These are phyloP conservation scores for Kuraishia capsulata DNA, from an alignment of 805 yeast genomes.

Conservation along the genomic window DNA sequence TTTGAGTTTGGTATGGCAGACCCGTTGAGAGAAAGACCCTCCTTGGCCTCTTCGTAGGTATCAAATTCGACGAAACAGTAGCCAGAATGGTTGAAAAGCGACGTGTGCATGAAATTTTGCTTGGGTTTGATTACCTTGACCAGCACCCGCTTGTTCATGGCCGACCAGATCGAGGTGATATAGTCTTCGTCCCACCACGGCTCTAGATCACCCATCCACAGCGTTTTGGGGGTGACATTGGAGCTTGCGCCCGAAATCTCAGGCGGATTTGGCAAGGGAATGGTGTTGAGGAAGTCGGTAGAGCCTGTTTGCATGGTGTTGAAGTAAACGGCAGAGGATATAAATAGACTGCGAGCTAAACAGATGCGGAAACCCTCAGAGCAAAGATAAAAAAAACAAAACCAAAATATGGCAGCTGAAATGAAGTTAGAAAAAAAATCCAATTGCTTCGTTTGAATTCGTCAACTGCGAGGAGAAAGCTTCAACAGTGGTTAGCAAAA, in stretches of 20 bases:
- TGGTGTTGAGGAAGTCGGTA: conserved; percentile 8
- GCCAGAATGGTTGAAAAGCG: conserved; percentile 33
- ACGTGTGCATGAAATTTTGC: conserved; percentile 20
- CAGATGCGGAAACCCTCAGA: conserved; percentile 1
- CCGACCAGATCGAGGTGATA: conserved; percentile 50
- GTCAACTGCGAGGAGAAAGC: too few relatives aligned
- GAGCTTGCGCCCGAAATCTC: conserved; percentile 30
- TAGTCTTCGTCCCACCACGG: conserved; percentile 68
- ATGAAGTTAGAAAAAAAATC: too few relatives aligned
- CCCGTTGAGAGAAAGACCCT: conserved; percentile 60
- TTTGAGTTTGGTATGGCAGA: conserved; percentile 47
- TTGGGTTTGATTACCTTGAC: conserved; percentile 57
- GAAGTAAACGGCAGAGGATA: conserved; percentile 3
- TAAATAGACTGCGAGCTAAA: too few relatives aligned
- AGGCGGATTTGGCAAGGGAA: conserved; percentile 44
- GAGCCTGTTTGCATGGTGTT: conserved; percentile 1
- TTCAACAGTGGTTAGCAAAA: too few relatives aligned
- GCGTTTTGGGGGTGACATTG: conserved; percentile 51
- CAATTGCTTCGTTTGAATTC: too few relatives aligned
- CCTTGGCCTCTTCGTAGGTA: conserved; percentile 57
- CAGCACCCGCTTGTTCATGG: conserved; percentile 43
- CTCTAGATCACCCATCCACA: conserved; percentile 87
- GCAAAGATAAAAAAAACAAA: too few relatives aligned
- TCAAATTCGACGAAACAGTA: conserved; percentile 76
- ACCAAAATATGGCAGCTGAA: too few relatives aligned